Evolutionary conservation across 2,329 filamentous ascomycete genomes (phyloP), one percentile per base, ranked within the genome.

Genomic region (Peltaster fructicola): DNA sequence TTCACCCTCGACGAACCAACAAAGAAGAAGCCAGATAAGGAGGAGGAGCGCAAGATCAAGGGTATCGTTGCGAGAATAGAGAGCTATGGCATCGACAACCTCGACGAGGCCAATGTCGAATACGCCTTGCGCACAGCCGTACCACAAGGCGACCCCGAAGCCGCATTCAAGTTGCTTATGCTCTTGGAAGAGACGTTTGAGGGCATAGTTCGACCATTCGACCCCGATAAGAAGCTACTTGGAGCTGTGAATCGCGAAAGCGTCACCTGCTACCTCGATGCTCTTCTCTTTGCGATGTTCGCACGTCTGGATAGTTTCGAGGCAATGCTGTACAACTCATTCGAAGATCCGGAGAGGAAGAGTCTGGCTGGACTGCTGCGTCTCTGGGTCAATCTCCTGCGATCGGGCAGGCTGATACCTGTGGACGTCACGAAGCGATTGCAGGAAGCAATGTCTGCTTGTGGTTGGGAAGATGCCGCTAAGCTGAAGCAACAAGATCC

Each of bases 271-370:
- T 95, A 90, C 47, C 59, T 95, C 9, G 88, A 95, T 48, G 67
- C 85, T 1, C 56, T 95, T 12, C 63, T 98, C 2, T 95, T 93
- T 47, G 77, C 85, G 48, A 93, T 98, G 81, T 95, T 95, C 47
- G 77, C 79, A 10, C 73, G 79, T 31, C 62, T 93, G 17, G 75
- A 81, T 37, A 84, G 77, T 35, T 98, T 92, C 47, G 85, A 95
- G 50, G 80, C 77, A 23, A 91, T 95, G 62, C 61, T 93, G 16
- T 84, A 79, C 47, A 75, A 74, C 29, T 70, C 73, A 6, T 79
- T 80, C 33, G 64, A 71, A 14, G 77, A 88, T 32, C 70, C 80
- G 34, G 59, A 64, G 13, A 68, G 74, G 34, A 71, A 68, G 38
- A 78, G 72, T 38, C 57, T 98, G 26, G 74, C 74, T n/a, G 71